Evolutionary conservation across 805 yeast species (phyloP), one percentile per base, ranked within the genome.

Genomic region (Lipomyces mesembrius): DNA sequence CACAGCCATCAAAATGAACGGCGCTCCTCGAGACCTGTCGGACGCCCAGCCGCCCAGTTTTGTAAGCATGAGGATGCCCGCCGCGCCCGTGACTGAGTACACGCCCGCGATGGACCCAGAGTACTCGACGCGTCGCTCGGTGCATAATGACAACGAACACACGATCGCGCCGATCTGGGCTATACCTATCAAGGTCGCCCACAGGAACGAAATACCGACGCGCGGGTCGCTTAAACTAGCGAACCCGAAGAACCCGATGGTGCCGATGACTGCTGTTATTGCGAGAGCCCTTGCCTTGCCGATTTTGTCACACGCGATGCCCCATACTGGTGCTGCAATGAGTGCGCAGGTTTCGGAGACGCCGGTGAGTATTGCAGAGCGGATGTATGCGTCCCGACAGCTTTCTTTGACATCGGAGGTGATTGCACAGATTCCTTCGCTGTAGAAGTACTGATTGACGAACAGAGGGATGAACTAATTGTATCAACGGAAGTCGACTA

Each of bases 51-150:
- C 92, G 5, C 92, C 93, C 9, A 87, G 46, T 72, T 84, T 85
- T 46, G 87, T 83, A 35, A 88, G 77, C 0, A 87, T 61, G 64
- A 89, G 77, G 34, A 88, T 87, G 1, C 94, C 94, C 7, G 87
- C 60, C 0, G 91, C 91, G 20, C 92, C 92, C 70, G 83, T 79
- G 63, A 89, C 82, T n/a, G 88, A 83, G 74, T 86, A 87, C 12
- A 87, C 84, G 6, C 94, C 94, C 60, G 88, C 83, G 53, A 89
- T 82, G 2, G 89, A 81, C n/a, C 92, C 92, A 59, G 85, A 83
- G 64, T 82, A 78, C 27, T 76, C 77, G 43, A 82, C 77, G 37
- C 82, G 79, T 51, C 78, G 77, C 61, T 82, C 84, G 5, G 84
- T 82, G 39, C 85, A 82, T 72, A 88, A 79, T 7, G 91, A 85